Evolutionary conservation across 345 rosid species (phyloP), one percentile per base, ranked within the genome.

Genomic region (Citrus maxima): DNA sequence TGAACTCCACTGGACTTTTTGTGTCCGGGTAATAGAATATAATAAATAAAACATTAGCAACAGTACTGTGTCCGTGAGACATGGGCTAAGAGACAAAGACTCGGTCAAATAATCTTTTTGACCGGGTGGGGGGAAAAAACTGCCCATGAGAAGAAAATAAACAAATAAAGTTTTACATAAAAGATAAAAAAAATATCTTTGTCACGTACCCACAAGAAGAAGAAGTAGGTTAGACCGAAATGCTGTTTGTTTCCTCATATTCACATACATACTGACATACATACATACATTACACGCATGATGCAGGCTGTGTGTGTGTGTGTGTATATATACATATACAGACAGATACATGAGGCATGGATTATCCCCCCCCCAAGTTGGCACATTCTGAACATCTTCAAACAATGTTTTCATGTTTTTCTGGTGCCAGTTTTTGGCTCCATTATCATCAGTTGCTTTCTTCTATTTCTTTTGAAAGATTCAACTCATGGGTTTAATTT

Each of bases 81-180:
- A 21, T 21, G 25, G 1, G 55, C 34, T 46, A 67, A 65, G 75
- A 67, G 82, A 79, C 76, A 73, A 76, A 79, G 80, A 79, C 80
- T 76, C 61, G 64, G 85, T 83, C 85, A 83, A 83, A 75, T 7
- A 16, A 60, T 59, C 78, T 67, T 83, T 79, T 83, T 83, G 82
- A 82, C 80, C 38, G 68, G 73, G 66, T 27, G n/a, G 32, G 55
- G 56, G 5, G 2, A 9, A 59, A n/a, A 30, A 62, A 63, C 25
- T 42, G 9, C 54, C 77, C 78, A 55, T 55, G 22, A 54, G 58
- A 51, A 51, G 56, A 54, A 18, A 40, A 24, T 42, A 40, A 19
- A 74, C 10, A 35, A 58, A 58, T 35, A 6, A 49, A 27, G 55
- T 61, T 28, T 7, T 46, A 0, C 30, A 25, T 35, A 35, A 42